phyloP scores from a whole-genome alignment of 768 basidiomycete genomes.

The Gloeostereum incarnatum region DNA sequence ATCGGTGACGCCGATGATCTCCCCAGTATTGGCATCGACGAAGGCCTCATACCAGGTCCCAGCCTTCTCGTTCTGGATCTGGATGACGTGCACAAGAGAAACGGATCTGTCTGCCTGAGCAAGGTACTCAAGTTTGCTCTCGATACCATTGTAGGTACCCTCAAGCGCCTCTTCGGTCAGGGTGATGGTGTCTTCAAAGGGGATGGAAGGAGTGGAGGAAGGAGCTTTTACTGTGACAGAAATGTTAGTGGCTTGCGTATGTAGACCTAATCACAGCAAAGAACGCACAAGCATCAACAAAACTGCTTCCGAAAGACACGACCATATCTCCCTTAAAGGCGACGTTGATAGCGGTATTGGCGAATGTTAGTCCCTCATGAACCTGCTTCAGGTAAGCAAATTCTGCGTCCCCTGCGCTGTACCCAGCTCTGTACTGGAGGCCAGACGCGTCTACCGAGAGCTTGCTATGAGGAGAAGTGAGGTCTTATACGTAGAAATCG shows the following conservation, averaged over 20 bases:
- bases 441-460: constrained; percentile 1
- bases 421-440: constrained; percentile 5
- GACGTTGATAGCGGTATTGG: constrained; percentile 27
- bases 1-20: constrained; percentile 30
- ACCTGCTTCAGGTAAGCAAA: constrained; percentile 6
- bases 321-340: constrained; percentile 21
- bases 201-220: constrained; percentile 14
- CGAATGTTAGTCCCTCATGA: constrained; percentile 10
- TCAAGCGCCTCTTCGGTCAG: constrained; percentile 17
- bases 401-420: constrained; percentile 2
- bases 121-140: constrained; percentile 20
- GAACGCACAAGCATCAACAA: constrained; percentile 17
- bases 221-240: constrained; percentile 11
- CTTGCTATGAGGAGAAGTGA: constrained; percentile 6
- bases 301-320: constrained; percentile 21
- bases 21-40: constrained; percentile 31
- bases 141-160: constrained; percentile 19
- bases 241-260: background rate
- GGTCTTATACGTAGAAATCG: no score
- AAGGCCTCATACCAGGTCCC: constrained; percentile 37
- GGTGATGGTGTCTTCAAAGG: constrained; percentile 16
- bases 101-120: constrained; percentile 16
- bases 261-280: background rate
- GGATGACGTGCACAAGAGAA: constrained; percentile 23
- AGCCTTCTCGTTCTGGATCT: constrained; percentile 28